Evolutionary conservation across 257 asterid genomes (phyloP).

Genomic region (Ligustrum vulgare): DNA sequence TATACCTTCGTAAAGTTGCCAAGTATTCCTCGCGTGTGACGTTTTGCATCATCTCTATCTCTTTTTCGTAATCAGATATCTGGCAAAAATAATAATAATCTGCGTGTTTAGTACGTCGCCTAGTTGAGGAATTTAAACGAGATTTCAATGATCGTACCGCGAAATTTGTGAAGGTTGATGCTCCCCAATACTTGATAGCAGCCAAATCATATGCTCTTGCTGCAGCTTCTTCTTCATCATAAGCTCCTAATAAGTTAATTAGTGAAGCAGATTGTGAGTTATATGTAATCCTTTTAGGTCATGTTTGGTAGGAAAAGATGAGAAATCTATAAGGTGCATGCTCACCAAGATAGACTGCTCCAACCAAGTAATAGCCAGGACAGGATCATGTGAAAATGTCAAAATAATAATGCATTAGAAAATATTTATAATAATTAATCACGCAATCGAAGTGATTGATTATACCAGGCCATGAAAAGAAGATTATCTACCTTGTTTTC

Average conservation of each 20-base stretch:
- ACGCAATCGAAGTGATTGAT: not conserved
- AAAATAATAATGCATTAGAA: slow-evolving; percentile 20
- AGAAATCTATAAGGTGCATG: slow-evolving; percentile 24
- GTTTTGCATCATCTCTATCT: slow-evolving; percentile 63
- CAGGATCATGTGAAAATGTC: slow-evolving; percentile 22
- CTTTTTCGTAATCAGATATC: slow-evolving; percentile 58
- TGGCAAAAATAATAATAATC: slow-evolving; percentile 15
- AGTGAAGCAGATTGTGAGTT: not conserved
- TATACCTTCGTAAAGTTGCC: slow-evolving; percentile 74
- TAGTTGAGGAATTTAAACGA: not conserved
- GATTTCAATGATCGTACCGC: slow-evolving; percentile 35
- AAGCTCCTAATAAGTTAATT: slow-evolving; percentile 48
- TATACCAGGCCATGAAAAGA: not conserved
- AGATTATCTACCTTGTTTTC: slow-evolving; percentile 59
- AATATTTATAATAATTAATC: not conserved
- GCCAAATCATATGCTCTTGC: slow-evolving; percentile 92
- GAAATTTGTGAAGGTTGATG: slow-evolving; percentile 69
- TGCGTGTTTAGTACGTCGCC: not conserved
- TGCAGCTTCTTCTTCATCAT: slow-evolving; percentile 85
- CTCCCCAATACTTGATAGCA: slow-evolving; percentile 85
- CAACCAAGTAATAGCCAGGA: slow-evolving; percentile 29
- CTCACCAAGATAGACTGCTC: slow-evolving; percentile 83
- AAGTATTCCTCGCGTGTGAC: slow-evolving; percentile 67
- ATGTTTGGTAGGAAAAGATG: not conserved
- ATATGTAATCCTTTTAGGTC: not conserved